phyloP scores from a whole-genome alignment of 345 rosid species.

The Barbarea vulgaris region DNA sequence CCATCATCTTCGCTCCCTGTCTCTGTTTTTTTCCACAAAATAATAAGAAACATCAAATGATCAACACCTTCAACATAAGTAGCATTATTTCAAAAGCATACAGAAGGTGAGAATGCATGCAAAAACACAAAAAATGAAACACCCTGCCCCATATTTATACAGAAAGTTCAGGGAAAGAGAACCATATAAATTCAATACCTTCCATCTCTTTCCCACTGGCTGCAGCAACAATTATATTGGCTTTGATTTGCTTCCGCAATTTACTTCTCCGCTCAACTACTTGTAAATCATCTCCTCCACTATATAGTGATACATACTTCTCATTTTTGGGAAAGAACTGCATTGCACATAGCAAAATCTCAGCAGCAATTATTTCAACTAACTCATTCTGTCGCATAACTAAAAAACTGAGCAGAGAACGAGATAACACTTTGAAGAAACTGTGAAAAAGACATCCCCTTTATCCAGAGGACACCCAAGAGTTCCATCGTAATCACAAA shows the following conservation, averaged over 20 bases:
- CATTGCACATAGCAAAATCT: constrained; percentile 1
- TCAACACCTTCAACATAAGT: not conserved
- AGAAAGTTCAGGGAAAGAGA: not conserved
- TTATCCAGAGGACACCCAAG: not conserved
- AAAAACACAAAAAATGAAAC: not conserved
- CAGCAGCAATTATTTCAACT: not conserved
- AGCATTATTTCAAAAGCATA: not conserved
- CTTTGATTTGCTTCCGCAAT: constrained; percentile 93
- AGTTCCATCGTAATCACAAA: not conserved
- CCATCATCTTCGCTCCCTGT: constrained; percentile 98
- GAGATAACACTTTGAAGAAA: not conserved
- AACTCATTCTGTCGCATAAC: not conserved
- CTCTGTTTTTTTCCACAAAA: constrained; percentile 48
- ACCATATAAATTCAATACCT: constrained; percentile 53
- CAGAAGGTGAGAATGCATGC: not conserved
- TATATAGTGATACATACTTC: constrained; percentile 83
- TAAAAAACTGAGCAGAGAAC: not conserved
- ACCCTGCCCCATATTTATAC: not conserved
- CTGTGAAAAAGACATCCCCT: not conserved
- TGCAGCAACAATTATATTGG: constrained; percentile 85
- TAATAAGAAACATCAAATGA: not conserved
- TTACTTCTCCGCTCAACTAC: constrained; percentile 73
- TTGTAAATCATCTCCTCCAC: constrained; percentile 73
- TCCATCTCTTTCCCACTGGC: constrained; percentile 96
- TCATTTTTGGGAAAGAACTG: constrained; percentile 98